phyloP scores from a whole-genome alignment of 2,329 filamentous ascomycete species.

The Cladophialophora carrionii region DNA sequence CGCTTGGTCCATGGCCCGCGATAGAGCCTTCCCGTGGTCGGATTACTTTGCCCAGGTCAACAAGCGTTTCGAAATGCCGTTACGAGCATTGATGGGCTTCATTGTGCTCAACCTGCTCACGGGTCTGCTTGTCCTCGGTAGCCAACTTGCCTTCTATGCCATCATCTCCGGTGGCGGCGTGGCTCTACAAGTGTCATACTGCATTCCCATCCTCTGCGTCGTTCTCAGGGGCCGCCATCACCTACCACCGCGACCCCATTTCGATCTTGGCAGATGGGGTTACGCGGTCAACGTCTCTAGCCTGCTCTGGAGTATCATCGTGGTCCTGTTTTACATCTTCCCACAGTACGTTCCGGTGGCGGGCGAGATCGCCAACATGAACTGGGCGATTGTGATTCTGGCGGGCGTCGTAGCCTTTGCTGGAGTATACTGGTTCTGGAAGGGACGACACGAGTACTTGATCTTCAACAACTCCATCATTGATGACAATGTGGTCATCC shows the following conservation, averaged over 20 bases:
- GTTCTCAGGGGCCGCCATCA: constrained; percentile 29
- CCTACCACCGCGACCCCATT: constrained; percentile 32
- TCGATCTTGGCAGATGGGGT: constrained; percentile 34
- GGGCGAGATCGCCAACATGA: constrained; percentile 34
- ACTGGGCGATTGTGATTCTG: constrained; percentile 35
- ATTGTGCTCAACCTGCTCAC: constrained; percentile 31
- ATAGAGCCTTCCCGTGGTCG: constrained; percentile 64
- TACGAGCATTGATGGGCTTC: constrained; percentile 41
- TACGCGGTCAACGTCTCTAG: constrained; percentile 30
- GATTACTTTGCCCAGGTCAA: constrained; percentile 58
- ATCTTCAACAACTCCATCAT: constrained; percentile 30
- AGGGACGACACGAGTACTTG: constrained; percentile 33
- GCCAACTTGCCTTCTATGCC: constrained; percentile 32
- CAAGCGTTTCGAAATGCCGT: constrained; percentile 59
- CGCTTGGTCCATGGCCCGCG: constrained; percentile 51
- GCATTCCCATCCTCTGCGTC: constrained; percentile 32
- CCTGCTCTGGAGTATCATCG: constrained; percentile 31
- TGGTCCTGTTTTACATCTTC: constrained; percentile 32
- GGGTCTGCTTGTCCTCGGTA: constrained; percentile 31
- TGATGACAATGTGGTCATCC: constrained; percentile 33
- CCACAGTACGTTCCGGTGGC: constrained; percentile 33
- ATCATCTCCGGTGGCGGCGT: constrained; percentile 34
- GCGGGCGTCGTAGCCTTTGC: constrained; percentile 28
- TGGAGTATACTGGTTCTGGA: constrained; percentile 32
- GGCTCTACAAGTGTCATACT: constrained; percentile 32